Evolutionary conservation across 1,284 basidiomycete genomes (phyloP).

Genomic region (Cutaneotrichosporon sp.): DNA sequence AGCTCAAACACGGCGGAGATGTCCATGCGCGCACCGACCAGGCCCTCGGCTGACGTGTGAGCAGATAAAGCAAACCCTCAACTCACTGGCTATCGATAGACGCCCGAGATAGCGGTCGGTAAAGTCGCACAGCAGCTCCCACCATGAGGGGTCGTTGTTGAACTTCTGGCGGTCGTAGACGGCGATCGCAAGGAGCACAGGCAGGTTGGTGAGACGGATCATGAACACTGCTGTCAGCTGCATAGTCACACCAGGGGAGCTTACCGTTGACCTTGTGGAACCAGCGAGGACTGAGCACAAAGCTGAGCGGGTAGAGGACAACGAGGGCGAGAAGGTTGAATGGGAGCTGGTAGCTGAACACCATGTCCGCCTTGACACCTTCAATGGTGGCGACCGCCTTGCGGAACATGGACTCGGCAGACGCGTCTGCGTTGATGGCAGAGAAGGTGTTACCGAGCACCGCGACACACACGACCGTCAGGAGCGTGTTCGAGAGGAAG

Average conservation of each 20-base stretch:
- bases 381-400: conserved; percentile 87
- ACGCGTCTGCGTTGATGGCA: conserved; percentile 85
- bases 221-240: conserved; percentile 37
- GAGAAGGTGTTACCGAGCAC: conserved; percentile 93
- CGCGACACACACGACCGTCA: conserved; percentile 58
- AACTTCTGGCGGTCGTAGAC: conserved; percentile 75
- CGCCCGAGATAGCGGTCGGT: conserved; percentile 66
- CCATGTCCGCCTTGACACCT: conserved; percentile 67
- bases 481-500: conserved; percentile 76
- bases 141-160: conserved; percentile 64
- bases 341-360: conserved; percentile 92
- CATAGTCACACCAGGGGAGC: too few relatives aligned
- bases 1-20: conserved; percentile 82
- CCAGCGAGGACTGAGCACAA: conserved; percentile 62
- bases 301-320: conserved; percentile 79
- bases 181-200: conserved; percentile 76
- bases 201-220: conserved; percentile 75
- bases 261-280: conserved; percentile 71
- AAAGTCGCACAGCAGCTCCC: conserved; percentile 67
- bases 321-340: conserved; percentile 79
- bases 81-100: conserved; percentile 70
- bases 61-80: background rate
- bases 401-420: conserved; percentile 92
- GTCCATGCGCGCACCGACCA: conserved; percentile 68
- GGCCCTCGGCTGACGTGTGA: conserved; percentile 65